Evolutionary conservation across 495 filamentous ascomycete species (phyloP), one percentile per base, ranked within the genome.

Genomic region (Podospora pseudopauciseta): DNA sequence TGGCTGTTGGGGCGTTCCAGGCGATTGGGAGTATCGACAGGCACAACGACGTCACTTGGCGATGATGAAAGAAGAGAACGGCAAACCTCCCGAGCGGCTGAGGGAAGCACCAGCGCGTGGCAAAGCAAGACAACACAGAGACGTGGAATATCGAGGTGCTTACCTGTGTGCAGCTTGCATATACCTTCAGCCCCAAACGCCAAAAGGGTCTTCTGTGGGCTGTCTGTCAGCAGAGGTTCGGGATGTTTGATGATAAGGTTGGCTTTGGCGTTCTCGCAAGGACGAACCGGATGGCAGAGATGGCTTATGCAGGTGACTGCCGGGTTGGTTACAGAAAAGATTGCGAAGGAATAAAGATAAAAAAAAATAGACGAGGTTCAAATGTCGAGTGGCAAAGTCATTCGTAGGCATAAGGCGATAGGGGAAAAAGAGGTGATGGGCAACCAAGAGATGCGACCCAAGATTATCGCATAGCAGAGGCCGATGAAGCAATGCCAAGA

Each of bases 401-500:
- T 11, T 49, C 39, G 39, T 49, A 58, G 23, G 55, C 18, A 58
- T 26, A 58, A 58, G 55, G n/a, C n/a, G 55, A 26, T 58, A 26
- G 7, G 44, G 28, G 68, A 61, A 32, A 64, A 67, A 32, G 57
- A 55, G 28, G 30, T 56, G 28, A 57, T 57, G 44, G 27, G 23
- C 26, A 53, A 56, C 16, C 3, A 27, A 30, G 30, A 54, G 39
- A 23, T 9, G 63, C 57, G 39, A 27, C 53, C 39, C 39, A 28
- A 44, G 68, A 69, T 71, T 75, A 67, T 73, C 67, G 67, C 67
- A 71, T 67, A 57, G 16, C 20, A 65, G 65, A 61, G 64, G 66
- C 53, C 44, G 66, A 66, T 73, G 72, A 74, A 67, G 74, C 73
- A 70, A 71, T 70, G 72, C 74, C 72, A 76, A 74, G 72, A 68